Conservation (phyloP, 805 yeast genomes). For the Pichia insulana region DNA sequence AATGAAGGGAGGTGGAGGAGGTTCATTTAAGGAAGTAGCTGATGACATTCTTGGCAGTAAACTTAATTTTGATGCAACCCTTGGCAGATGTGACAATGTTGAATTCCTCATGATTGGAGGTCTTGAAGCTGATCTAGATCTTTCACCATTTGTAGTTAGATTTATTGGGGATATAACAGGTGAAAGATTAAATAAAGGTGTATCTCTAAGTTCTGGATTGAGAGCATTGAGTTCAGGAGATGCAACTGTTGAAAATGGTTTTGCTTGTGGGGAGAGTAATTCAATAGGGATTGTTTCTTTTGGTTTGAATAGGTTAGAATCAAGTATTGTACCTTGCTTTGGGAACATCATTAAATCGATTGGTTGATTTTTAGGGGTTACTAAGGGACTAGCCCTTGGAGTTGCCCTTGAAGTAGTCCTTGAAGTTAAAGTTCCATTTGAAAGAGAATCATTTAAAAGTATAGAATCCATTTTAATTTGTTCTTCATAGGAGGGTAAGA, state of each 20-base stretch:
- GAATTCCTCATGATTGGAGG: conserved; percentile 1
- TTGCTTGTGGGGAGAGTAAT: conserved; percentile 56
- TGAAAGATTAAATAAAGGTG: conserved; percentile 11
- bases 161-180: conserved; percentile 12
- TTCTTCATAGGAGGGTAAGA: conserved; percentile 59
- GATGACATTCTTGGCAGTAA: neutral
- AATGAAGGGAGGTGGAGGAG: conserved; percentile 25
- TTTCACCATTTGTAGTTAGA: conserved; percentile 30
- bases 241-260: conserved; percentile 43
- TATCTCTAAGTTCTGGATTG: conserved; percentile 21
- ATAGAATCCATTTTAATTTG: conserved; percentile 15
- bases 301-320: conserved; percentile 50
- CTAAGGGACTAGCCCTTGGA: too few species aligned
- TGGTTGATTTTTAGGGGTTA: conserved; percentile 3
- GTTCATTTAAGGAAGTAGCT: conserved; percentile 33
- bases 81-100: conserved; percentile 2
- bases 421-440: conserved; percentile 6
- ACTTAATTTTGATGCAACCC: neutral
- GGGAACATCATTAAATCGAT: conserved; percentile 24
- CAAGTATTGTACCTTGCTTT: conserved; percentile 21
- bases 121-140: conserved; percentile 46
- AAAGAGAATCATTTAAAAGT: neutral
- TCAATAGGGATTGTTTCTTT: conserved; percentile 32
- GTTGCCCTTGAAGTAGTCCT: neutral
- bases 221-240: conserved; percentile 26